Percentiles rank a stretch among this genome's conserved stretches.
Evolutionary conservation across 306 rosid species (phyloP).

Genomic region (Acacia confusa): DNA sequence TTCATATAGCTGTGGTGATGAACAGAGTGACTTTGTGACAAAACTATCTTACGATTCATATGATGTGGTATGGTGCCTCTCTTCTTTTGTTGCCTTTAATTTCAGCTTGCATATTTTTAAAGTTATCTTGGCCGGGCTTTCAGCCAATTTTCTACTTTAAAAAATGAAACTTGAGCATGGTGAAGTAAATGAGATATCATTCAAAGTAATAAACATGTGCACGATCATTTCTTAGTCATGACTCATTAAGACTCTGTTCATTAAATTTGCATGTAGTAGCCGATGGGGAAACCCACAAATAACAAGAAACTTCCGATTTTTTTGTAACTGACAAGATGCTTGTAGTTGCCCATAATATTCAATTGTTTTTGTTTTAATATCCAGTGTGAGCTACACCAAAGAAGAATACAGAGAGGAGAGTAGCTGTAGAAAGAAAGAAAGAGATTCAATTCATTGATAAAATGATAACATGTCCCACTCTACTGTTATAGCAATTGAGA

Average conservation of each 20-base stretch:
- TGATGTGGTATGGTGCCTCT: conserved; percentile 68
- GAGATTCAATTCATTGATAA: not conserved
- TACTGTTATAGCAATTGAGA: not conserved
- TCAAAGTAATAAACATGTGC: conserved; percentile 25
- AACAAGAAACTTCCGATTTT: not conserved
- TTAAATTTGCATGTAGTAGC: conserved; percentile 4
- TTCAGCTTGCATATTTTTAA: conserved; percentile 18
- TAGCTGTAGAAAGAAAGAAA: not conserved
- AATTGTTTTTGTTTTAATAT: not conserved
- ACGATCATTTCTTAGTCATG: conserved; percentile 1
- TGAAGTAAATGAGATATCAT: conserved; percentile 21
- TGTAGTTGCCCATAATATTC: conserved; percentile 7
- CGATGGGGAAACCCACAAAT: not conserved
- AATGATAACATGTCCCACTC: not conserved
- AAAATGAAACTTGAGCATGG: not conserved
- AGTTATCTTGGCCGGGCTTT: not conserved
- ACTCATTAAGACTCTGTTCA: conserved; percentile 8
- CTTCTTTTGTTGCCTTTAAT: conserved; percentile 18
- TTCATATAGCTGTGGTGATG: conserved; percentile 72
- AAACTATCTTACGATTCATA: conserved; percentile 69
- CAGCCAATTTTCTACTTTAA: not conserved
- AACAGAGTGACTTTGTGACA: conserved; percentile 63
- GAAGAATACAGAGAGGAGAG: not conserved
- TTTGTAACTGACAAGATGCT: not conserved
- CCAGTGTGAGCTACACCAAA: not conserved